A percentile compares a stretch with the other conserved stretches of the same genome.
Evolutionary conservation across 2,329 filamentous ascomycete genomes (phyloP).

Genomic region (Colletotrichum truncatum): DNA sequence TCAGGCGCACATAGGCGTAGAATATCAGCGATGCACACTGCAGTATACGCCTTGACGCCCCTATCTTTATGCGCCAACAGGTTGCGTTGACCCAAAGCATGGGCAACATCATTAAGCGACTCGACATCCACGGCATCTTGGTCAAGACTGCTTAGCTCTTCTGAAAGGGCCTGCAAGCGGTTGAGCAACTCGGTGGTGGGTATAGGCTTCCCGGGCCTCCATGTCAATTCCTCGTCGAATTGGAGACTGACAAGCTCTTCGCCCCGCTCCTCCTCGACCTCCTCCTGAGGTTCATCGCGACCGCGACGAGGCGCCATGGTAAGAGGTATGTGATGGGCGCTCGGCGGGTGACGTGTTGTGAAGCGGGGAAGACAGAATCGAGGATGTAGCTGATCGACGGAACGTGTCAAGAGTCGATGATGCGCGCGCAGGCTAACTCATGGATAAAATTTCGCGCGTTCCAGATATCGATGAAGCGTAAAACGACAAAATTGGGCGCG

Average conservation of each 20-base stretch:
- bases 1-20: constrained; percentile 92
- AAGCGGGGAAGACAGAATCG: constrained; percentile 28
- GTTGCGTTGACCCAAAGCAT: constrained; percentile 84
- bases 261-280: constrained; percentile 31
- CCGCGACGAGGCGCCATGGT: constrained; percentile 30
- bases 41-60: constrained; percentile 88
- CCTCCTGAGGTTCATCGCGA: constrained; percentile 28
- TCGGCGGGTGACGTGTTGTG: constrained; percentile 23
- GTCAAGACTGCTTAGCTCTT: constrained; percentile 85
- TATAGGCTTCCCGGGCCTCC: constrained; percentile 92
- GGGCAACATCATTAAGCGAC: constrained; percentile 85
- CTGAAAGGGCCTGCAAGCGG: constrained; percentile 81
- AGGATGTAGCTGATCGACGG: constrained; percentile 20
- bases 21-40: constrained; percentile 92
- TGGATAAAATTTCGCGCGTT: constrained; percentile 16
- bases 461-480: not conserved
- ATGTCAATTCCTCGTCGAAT: constrained; percentile 89
- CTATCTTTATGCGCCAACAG: constrained; percentile 91
- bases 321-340: constrained; percentile 9
- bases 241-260: constrained; percentile 60
- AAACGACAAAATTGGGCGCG: not conserved
- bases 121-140: constrained; percentile 86
- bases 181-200: constrained; percentile 82
- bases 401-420: constrained; percentile 22
- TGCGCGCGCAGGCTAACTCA: constrained; percentile 23